Evolutionary conservation across 345 rosid species (phyloP), one percentile per base, ranked within the genome.

Genomic region (Kernera saxatilis): DNA sequence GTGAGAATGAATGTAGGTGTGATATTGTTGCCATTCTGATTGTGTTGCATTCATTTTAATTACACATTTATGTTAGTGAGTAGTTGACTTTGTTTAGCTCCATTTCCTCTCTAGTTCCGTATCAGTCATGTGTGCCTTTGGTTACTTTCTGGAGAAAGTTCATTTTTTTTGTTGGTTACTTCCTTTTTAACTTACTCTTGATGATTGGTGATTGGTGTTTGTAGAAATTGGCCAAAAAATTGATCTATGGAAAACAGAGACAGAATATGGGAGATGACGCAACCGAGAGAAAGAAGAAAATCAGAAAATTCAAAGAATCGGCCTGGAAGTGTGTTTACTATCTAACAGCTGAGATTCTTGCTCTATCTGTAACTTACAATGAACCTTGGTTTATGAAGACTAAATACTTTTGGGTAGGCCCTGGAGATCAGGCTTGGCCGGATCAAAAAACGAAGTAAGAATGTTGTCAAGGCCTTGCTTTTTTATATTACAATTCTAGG

Each of bases 261-360:
- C 78, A 80, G 49, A 60, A 48, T 14, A 22, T 57, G 71, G 79
- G 85, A 66, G 50, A 78, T 49, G 79, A 71, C 37, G 67, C 57
- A 17, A 66, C 29, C 18, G 83, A 80, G 67, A 80, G 67, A 67
- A 77, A 76, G 81, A 83, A 87, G 77, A 89, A 83, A 68, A 78
- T 88, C 67, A 69, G 73, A 18, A 91, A 91, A 72, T 93, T 93
- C 73, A 87, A 91, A 74, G 98, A 93, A 71, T 87, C 98, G 0
- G 96, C 94, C 2, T 93, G 97, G 98, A 93, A 93, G 81, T 91
- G 87, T 75, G 67, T 87, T 17, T 91, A 89, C 64, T 93, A 78
- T 58, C 79, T 91, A 54, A 86, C 96, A 8, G 90, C 91, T 14
- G 97, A 93, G 82, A 23, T 81, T 81, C 75, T 91, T 51, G 83